Percentiles rank a stretch among this genome's conserved stretches.
phyloP scores from a whole-genome alignment of 2,329 filamentous ascomycete genomes.

The Penicillium vulpinum region DNA sequence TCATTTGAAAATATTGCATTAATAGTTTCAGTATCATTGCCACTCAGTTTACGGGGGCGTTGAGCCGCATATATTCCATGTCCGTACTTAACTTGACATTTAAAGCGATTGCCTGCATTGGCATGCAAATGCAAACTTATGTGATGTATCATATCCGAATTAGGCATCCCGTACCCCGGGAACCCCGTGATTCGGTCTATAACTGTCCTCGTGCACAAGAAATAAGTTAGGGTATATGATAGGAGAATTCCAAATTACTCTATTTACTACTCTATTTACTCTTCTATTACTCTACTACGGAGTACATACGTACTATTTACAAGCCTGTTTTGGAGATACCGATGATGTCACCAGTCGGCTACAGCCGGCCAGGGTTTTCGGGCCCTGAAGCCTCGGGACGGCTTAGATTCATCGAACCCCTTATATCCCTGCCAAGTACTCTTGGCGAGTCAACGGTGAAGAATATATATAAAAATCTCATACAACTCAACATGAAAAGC shows the following conservation, averaged over 20 bases:
- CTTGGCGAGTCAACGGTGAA: not conserved
- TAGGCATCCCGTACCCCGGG: constrained; percentile 1
- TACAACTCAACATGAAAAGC: not conserved
- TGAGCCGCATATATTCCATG: too few species aligned
- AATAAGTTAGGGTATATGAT: too few species aligned
- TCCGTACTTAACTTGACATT: too few species aligned
- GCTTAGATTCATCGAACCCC: not conserved
- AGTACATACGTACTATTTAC: too few species aligned
- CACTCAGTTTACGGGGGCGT: too few species aligned
- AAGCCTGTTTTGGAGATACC: too few species aligned
- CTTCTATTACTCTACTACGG: too few species aligned
- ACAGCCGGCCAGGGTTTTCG: not conserved
- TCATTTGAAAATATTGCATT: not conserved
- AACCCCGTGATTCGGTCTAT: not conserved
- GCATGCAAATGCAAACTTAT: too few species aligned
- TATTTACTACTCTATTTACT: too few species aligned
- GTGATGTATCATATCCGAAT: constrained; percentile 4
- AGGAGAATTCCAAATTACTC: too few species aligned
- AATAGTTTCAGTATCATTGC: not conserved
- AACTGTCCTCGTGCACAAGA: too few species aligned
- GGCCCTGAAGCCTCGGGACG: not conserved
- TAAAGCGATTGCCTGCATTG: not conserved
- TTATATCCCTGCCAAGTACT: not conserved
- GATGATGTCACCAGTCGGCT: not conserved
- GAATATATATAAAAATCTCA: not conserved